These are phyloP conservation scores for Fusarium sp. DNA, from an alignment of 2,329 filamentous ascomycete genomes.

Conservation along the genomic window DNA sequence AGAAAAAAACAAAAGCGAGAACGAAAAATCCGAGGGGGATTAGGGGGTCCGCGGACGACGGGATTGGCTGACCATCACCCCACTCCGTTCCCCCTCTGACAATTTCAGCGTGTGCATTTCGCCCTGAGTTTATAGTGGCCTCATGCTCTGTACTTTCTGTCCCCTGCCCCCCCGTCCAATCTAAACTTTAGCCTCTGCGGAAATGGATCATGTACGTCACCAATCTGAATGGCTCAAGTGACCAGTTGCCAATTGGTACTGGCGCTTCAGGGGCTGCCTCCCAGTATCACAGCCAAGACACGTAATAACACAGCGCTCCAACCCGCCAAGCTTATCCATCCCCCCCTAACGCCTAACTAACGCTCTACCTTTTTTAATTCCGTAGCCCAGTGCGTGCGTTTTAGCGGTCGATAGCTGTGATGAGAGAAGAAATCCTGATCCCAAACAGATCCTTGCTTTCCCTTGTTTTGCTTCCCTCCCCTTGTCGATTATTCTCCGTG, in stretches of 20 bases:
- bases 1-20: neutral
- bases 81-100: neutral
- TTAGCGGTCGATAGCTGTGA: neutral
- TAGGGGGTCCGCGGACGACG: conserved; percentile 2
- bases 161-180: neutral
- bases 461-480: neutral
- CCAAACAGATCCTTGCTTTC: neutral
- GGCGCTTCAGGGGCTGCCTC: conserved; percentile 3
- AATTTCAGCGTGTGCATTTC: neutral
- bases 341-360: neutral
- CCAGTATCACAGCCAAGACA: neutral
- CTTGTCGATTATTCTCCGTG: conserved; percentile 16
- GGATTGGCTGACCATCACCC: neutral
- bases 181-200: neutral
- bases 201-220: conserved; percentile 12
- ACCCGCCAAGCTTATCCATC: neutral
- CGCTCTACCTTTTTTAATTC: neutral
- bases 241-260: neutral
- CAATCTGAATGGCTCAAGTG: neutral
- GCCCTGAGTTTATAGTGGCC: neutral
- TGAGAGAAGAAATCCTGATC: conserved; percentile 9
- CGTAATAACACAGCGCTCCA: conserved; percentile 4
- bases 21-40: conserved; percentile 7
- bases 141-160: neutral
- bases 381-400: neutral